These are phyloP conservation scores for Rhizopogon roseolus DNA, from an alignment of 768 basidiomycete genomes.

Conservation along the genomic window DNA sequence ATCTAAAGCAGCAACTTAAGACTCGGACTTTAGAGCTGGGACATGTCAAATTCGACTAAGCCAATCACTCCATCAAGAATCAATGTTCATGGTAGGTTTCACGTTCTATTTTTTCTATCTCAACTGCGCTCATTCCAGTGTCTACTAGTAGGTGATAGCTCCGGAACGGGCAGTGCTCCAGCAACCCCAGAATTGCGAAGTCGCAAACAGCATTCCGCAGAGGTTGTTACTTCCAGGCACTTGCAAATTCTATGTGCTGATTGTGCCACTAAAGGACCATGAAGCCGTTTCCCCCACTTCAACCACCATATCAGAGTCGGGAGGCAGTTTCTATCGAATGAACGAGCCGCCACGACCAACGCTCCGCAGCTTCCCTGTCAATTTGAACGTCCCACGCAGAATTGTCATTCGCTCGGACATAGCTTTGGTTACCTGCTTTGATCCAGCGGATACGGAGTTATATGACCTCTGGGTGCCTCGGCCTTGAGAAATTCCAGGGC, in stretches of 20 bases:
- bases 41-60: not conserved
- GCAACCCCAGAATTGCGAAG: constrained; percentile 12
- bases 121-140: not conserved
- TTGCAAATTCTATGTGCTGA: not conserved
- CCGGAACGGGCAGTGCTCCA: not conserved
- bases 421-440: constrained; percentile 67
- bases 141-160: constrained; percentile 1
- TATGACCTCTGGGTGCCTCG: constrained; percentile 72
- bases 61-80: not conserved
- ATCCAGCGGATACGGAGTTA: constrained; percentile 69
- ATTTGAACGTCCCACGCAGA: constrained; percentile 28
- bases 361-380: constrained; percentile 13
- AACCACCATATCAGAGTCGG: constrained; percentile 25
- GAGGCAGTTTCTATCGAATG: constrained; percentile 15
- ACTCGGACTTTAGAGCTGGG: too few species aligned
- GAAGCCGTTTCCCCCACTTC: constrained; percentile 22
- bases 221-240: constrained; percentile 7
- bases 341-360: constrained; percentile 9
- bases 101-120: not conserved
- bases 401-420: constrained; percentile 59
- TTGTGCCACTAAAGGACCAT: constrained; percentile 8
- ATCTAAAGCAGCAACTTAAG: too few species aligned
- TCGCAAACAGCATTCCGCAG: constrained; percentile 8
- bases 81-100: not conserved
- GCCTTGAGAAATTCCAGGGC: not conserved